Base-by-base conservation (phyloP, 805 yeast genomes). In the Saccharomycopsis fodiens region DNA sequence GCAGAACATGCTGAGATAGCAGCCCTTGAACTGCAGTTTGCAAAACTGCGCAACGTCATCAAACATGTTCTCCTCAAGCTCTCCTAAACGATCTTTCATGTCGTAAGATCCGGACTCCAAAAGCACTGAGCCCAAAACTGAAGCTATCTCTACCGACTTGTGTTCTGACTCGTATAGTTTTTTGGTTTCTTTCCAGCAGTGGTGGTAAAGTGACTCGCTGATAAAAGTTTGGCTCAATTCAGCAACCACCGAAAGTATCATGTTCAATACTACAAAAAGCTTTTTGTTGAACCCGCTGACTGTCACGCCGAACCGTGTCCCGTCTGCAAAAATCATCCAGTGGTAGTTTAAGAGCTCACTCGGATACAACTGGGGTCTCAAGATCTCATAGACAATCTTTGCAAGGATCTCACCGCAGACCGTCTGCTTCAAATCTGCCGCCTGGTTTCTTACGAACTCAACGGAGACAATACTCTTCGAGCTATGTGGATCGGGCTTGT, bases 81-180 rank as follows among this genome's bases (percentile, higher is more conserved):
- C 73, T n/a, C 73, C 76, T 13, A 74, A 52, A 52, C 87, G 63
- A 27, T 75, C 76, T 21, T 78, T 75, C 2, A 79, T 50, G 1
- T 70, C 56, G 76, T 79, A 77, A 25, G 74, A 65, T 39, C 70
- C 62, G 47, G 74, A 74, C 50, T 84, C 94, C 30, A 82, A 52
- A 0, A 74, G 63, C 15, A 74, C 68, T 36, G 73, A 56, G 0
- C 76, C 55, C 0, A 79, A 81, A 8, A 77, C 61, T 3, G 74
- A 61, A 0, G 78, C 75, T 39, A 74, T 57, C 13, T 67, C 62
- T 2, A 76, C 60, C 1, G 85, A 73, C 38, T 68, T 68, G 2
- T 68, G 63, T 4, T 65, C 60, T 3, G 61, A 61, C 27, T 66
- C 68, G 57, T 76, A 80, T 29, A 71, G 67, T 17, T 63, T 59